These are phyloP conservation scores for Arabidopsis lyrata DNA, from an alignment of 441 rosid genomes.

Conservation along the genomic window DNA sequence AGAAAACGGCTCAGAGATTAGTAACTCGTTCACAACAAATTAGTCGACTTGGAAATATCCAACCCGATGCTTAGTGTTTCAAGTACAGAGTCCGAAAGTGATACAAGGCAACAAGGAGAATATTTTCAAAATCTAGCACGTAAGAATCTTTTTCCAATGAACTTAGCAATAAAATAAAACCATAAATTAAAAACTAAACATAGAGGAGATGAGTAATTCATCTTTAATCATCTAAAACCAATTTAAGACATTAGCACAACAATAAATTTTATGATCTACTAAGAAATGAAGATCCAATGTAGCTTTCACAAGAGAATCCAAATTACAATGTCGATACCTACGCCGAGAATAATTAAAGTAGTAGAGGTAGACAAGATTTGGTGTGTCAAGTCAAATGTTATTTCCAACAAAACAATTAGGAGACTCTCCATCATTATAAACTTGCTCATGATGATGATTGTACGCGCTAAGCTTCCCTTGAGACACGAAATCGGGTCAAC, in stretches of 20 bases:
- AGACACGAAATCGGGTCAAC: background rate
- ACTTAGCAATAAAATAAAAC: no score
- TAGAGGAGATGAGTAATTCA: no score
- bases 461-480: background rate
- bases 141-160: no score
- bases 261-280: no score
- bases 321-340: background rate
- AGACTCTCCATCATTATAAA: background rate
- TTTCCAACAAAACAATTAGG: background rate
- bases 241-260: background rate
- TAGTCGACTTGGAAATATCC: no score
- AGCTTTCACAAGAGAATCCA: constrained; percentile 2
- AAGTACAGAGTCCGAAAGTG: no score
- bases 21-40: no score
- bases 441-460: background rate
- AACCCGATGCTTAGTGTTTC: no score
- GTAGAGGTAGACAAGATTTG: background rate
- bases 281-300: background rate
- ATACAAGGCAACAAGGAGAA: no score
- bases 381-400: background rate
- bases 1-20: no score
- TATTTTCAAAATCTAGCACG: no score
- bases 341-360: background rate
- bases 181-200: no score
- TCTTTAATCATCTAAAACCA: background rate